Percentiles rank a stretch among this genome's conserved stretches.
Evolutionary conservation across 1,139 yeast genomes (phyloP).

Genomic region (Suhomyces coccinellae): DNA sequence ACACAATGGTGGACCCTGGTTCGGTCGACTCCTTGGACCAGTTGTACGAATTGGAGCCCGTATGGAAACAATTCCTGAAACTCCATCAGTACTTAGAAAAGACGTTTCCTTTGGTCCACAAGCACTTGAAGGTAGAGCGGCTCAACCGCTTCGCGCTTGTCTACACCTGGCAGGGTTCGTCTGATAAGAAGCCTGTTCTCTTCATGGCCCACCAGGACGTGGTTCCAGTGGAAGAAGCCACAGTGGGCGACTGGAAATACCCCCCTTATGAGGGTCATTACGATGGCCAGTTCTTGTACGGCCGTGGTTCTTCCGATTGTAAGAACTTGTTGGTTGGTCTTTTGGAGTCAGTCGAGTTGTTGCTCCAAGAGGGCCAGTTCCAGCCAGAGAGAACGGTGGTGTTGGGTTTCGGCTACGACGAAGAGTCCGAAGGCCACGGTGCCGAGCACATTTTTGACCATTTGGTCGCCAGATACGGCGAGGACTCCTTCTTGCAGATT

Average conservation of each 20-base stretch:
- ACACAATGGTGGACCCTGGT: slow-evolving; percentile 38
- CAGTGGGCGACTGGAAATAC: slow-evolving; percentile 41
- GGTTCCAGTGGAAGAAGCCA: slow-evolving; percentile 47
- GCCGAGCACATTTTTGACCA: slow-evolving; percentile 33
- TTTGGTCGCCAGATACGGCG: slow-evolving; percentile 37
- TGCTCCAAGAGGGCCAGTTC: slow-evolving; percentile 36
- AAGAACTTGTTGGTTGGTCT: slow-evolving; percentile 44
- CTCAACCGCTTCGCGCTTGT: slow-evolving; percentile 36
- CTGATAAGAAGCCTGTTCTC: slow-evolving; percentile 38
- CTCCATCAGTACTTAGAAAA: slow-evolving; percentile 32
- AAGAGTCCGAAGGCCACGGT: slow-evolving; percentile 45
- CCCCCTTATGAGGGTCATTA: slow-evolving; percentile 46
- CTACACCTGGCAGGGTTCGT: slow-evolving; percentile 38
- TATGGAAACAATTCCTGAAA: slow-evolving; percentile 32
- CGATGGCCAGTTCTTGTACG: slow-evolving; percentile 42
- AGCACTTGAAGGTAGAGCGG: slow-evolving; percentile 31
- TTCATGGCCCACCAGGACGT: slow-evolving; percentile 53
- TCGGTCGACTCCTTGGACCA: slow-evolving; percentile 24
- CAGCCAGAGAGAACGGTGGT: slow-evolving; percentile 43
- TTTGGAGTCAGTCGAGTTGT: slow-evolving; percentile 42
- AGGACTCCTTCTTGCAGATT: slow-evolving; percentile 40
- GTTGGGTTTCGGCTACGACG: slow-evolving; percentile 51
- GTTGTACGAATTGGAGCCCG: slow-evolving; percentile 23
- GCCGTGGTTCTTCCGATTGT: slow-evolving; percentile 52
- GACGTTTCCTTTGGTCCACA: slow-evolving; percentile 35